These are phyloP conservation scores for Epichloe coenophiala DNA, from an alignment of 2,329 filamentous ascomycete species.

Conservation along the genomic window DNA sequence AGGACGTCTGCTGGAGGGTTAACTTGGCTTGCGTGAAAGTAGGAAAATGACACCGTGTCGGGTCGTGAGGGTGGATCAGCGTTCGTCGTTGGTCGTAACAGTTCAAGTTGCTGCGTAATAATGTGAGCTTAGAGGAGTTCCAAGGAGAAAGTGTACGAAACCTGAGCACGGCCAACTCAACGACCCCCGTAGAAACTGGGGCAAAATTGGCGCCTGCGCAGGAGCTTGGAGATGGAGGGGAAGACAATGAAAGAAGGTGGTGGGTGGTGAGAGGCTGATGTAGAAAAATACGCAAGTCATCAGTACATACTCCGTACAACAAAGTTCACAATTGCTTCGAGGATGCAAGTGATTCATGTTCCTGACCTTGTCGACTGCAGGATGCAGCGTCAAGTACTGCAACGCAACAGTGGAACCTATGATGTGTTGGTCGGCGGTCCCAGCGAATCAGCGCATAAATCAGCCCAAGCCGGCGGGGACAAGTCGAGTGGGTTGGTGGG, in stretches of 20 bases:
- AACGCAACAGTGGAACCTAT: background rate
- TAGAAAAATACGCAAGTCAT: background rate
- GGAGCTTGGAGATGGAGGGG: constrained; percentile 1
- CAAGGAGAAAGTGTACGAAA: background rate
- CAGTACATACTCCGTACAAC: background rate
- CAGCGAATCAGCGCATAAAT: background rate
- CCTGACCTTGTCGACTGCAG: background rate
- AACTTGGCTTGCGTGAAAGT: background rate
- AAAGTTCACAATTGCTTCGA: background rate
- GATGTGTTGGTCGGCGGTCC: background rate
- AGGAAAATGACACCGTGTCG: background rate
- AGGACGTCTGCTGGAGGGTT: background rate
- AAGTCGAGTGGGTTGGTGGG: background rate
- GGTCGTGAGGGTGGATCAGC: background rate
- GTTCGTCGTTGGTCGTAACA: background rate
- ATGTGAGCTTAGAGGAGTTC: background rate
- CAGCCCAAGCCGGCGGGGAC: background rate
- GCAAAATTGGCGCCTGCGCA: constrained; percentile 2
- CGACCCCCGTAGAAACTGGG: background rate
- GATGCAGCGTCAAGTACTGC: background rate
- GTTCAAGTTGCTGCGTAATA: background rate
- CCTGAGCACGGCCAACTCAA: background rate
- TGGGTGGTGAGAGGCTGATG: background rate
- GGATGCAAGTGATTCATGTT: background rate
- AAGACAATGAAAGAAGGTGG: background rate